phyloP scores from a whole-genome alignment of 352 stramenopile species.

The Peronosclerospora sorghi region DNA sequence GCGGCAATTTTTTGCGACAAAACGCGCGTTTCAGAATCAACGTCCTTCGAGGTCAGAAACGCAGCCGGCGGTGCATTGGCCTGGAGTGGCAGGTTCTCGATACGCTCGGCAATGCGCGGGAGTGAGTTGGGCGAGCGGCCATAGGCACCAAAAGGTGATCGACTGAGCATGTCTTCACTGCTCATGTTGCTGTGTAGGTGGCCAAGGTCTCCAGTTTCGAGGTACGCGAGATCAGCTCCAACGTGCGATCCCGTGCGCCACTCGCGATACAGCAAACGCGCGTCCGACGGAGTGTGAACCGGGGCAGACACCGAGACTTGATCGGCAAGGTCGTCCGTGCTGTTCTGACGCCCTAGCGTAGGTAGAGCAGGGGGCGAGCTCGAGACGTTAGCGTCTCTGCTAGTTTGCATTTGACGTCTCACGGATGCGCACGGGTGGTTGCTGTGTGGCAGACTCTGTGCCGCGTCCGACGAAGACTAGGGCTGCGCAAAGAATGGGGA shows the following conservation, averaged over 20 bases:
- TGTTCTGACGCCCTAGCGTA: constrained; percentile 49
- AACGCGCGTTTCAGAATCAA: constrained; percentile 38
- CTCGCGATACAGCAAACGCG: constrained; percentile 65
- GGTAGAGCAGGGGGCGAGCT: too few species aligned
- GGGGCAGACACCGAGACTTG: constrained; percentile 36
- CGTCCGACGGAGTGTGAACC: constrained; percentile 44
- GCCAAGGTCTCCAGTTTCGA: constrained; percentile 10
- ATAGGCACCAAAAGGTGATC: constrained; percentile 51
- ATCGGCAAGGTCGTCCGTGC: constrained; percentile 49
- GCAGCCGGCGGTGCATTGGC: constrained; percentile 26
- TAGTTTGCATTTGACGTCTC: constrained; percentile 16
- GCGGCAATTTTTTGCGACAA: constrained; percentile 53
- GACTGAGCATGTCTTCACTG: constrained; percentile 46
- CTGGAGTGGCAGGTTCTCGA: constrained; percentile 46
- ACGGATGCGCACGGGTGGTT: too few species aligned
- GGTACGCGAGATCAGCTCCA: constrained; percentile 21
- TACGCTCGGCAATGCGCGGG: constrained; percentile 56
- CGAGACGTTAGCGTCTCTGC: constrained; percentile 5
- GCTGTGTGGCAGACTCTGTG: too few species aligned
- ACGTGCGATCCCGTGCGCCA: constrained; percentile 58
- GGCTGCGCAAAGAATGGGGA: too few species aligned
- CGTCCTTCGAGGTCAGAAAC: constrained; percentile 17
- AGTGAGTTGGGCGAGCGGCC: constrained; percentile 39
- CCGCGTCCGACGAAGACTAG: too few species aligned
- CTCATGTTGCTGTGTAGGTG: constrained; percentile 33